Percentiles rank a stretch among this genome's conserved stretches.
These are phyloP conservation scores for Fraxinus cuspidata DNA, from an alignment of 257 asterid genomes.

Conservation along the genomic window DNA sequence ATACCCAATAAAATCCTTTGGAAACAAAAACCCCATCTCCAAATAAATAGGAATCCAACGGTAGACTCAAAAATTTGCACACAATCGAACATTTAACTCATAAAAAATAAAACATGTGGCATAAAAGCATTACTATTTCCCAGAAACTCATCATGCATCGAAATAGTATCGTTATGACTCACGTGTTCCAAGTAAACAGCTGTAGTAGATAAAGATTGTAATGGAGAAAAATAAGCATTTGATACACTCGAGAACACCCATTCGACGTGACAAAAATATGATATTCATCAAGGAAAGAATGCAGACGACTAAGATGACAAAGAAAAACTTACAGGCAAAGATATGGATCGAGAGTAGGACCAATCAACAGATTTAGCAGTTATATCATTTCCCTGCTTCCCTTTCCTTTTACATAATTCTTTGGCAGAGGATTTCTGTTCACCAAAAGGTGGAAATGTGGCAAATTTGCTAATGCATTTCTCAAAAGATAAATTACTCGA, in stretches of 20 bases:
- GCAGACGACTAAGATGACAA: conserved; percentile 4
- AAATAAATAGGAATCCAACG: conserved; percentile 1
- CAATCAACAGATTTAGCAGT: conserved; percentile 31
- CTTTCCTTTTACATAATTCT: conserved; percentile 26
- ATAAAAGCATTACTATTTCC: conserved; percentile 23
- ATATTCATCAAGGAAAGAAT: neutral
- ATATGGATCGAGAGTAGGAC: conserved; percentile 42
- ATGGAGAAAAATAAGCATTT: conserved; percentile 5
- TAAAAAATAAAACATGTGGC: conserved; percentile 16
- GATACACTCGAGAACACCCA: neutral
- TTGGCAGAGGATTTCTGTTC: conserved; percentile 33
- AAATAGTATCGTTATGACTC: conserved; percentile 19
- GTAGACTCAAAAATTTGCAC: neutral
- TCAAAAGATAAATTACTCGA: conserved; percentile 31
- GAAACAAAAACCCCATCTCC: conserved; percentile 3
- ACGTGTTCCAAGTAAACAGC: conserved; percentile 13
- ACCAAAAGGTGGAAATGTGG: conserved; percentile 49
- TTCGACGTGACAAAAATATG: neutral
- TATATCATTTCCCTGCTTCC: conserved; percentile 28
- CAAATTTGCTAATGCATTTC: conserved; percentile 49
- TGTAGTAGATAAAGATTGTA: conserved; percentile 2
- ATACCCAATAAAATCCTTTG: conserved; percentile 8
- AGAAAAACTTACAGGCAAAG: conserved; percentile 74
- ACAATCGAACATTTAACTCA: conserved; percentile 13
- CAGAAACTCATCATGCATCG: conserved; percentile 9